These are phyloP conservation scores for Pseudohalonectria lignicola DNA, from an alignment of 2,329 filamentous ascomycete genomes.

Conservation along the genomic window DNA sequence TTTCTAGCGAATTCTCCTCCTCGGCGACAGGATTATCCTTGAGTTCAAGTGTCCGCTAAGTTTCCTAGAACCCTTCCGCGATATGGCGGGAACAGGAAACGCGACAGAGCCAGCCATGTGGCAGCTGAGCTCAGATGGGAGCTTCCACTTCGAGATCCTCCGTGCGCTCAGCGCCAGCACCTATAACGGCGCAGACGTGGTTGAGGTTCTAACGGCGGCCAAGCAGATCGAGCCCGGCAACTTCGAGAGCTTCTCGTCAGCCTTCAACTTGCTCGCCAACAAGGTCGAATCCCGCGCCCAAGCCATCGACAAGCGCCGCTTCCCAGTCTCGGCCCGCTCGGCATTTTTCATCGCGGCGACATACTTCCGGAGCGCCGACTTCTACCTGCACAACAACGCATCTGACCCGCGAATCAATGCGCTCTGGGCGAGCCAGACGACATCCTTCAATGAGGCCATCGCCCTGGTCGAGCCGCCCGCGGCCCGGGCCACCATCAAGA, in stretches of 20 bases:
- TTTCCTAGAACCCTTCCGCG: too few species aligned
- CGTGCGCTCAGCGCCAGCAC: constrained; percentile 9
- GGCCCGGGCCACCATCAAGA: constrained; percentile 16
- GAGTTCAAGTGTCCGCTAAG: too few species aligned
- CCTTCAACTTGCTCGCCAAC: constrained; percentile 13
- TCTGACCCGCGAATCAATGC: constrained; percentile 19
- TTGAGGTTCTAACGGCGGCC: constrained; percentile 16
- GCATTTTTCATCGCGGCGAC: constrained; percentile 19
- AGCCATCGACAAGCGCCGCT: constrained; percentile 10
- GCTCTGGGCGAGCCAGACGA: constrained; percentile 18
- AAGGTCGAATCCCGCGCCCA: constrained; percentile 8
- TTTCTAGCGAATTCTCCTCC: too few species aligned
- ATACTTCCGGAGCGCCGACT: constrained; percentile 25
- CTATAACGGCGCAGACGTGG: constrained; percentile 15
- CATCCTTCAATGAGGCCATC: constrained; percentile 17
- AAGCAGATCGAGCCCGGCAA: constrained; percentile 13
- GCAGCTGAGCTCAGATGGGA: constrained; percentile 11
- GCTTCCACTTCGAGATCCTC: constrained; percentile 16
- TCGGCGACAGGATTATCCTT: too few species aligned
- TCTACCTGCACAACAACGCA: constrained; percentile 23
- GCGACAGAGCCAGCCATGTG: constrained; percentile 6
- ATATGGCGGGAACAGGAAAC: too few species aligned
- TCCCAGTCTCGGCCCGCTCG: constrained; percentile 17
- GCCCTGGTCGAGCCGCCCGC: constrained; percentile 18
- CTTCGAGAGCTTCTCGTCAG: constrained; percentile 13